Conservation (phyloP, 2,329 filamentous ascomycete species). For the Aspergillus flavus region DNA sequence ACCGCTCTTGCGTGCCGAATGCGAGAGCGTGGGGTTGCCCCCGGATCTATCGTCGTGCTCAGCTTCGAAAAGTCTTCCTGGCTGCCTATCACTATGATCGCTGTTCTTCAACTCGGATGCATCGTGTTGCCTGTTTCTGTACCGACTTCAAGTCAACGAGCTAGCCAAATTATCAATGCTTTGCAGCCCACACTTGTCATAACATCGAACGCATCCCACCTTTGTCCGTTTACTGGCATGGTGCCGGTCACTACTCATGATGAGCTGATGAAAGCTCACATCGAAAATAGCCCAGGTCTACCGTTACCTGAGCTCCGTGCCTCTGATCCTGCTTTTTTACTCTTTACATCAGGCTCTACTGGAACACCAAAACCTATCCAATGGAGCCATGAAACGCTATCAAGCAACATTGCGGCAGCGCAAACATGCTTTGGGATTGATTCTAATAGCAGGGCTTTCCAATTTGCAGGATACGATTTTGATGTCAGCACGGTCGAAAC, state of each 20-base stretch:
- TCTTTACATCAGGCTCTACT: background rate
- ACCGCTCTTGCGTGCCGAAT: conserved; percentile 28
- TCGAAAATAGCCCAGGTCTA: background rate
- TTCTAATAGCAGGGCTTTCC: background rate
- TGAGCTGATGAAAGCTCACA: background rate
- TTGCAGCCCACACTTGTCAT: background rate
- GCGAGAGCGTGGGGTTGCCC: conserved; percentile 26
- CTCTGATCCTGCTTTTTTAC: background rate
- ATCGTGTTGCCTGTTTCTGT: background rate
- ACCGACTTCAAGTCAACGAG: background rate
- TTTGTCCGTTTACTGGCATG: background rate
- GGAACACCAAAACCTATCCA: background rate
- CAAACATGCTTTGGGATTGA: background rate
- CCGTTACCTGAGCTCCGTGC: background rate
- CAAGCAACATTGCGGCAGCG: background rate
- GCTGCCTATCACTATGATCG: conserved; percentile 13
- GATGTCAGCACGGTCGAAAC: background rate
- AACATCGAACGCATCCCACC: background rate
- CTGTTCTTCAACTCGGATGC: background rate
- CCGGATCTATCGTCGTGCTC: conserved; percentile 8
- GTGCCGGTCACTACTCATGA: background rate
- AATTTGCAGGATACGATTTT: background rate
- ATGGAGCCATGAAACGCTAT: background rate
- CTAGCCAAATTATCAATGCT: background rate
- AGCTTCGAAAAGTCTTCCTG: conserved; percentile 16